Base-by-base conservation (phyloP, 768 basidiomycete genomes). In the Xanthoconium purpureum region DNA sequence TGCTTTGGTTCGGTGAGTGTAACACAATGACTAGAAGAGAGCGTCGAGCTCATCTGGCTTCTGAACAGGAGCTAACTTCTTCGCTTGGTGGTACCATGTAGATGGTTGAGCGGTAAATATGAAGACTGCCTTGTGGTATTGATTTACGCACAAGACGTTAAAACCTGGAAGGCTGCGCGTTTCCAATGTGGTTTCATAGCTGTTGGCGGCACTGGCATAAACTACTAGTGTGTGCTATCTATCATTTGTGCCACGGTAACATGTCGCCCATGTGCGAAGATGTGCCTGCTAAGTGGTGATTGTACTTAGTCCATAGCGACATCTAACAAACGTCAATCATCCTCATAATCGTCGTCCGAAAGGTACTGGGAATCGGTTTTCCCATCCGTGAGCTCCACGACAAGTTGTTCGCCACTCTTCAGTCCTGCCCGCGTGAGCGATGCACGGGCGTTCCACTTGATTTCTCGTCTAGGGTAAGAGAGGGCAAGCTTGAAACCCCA, bases 401-500 rank as follows among this genome's bases (percentile, higher is more conserved):
- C 83, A 20, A 91, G 74, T 61, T 88, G 86, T 33, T 86, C 86
- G 5, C 77, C 77, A 17, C 81, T 83, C 58, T 75, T 78, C 47
- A 89, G 68, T 15, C 70, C 76, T 14, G 78, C 77, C 2, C 78
- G 77, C 8, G 66, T 72, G 8, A 90, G 72, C 40, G 63, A 74
- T 20, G 64, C 57, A 28, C 67, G 71, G 0, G 68, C 37, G 42
- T 61, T 54, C 79, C 85, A 90, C 13, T 75, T 75, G 51, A 89
- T 79, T 69, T 84, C 83, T 42, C 73, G 74, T 50, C 88, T 75
- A 5, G 93, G 93, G 63, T 90, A 94, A 11, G 89, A 79, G 3
- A 80, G 78, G 37, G 75, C 75, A 30, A 95, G 74, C 56, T 75
- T 78, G 76, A 95, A 94, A 9, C 82, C 84, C 85, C 88, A 93